Evolutionary conservation across 495 filamentous ascomycete genomes (phyloP).

Genomic region (Lineolata rhizophorae): DNA sequence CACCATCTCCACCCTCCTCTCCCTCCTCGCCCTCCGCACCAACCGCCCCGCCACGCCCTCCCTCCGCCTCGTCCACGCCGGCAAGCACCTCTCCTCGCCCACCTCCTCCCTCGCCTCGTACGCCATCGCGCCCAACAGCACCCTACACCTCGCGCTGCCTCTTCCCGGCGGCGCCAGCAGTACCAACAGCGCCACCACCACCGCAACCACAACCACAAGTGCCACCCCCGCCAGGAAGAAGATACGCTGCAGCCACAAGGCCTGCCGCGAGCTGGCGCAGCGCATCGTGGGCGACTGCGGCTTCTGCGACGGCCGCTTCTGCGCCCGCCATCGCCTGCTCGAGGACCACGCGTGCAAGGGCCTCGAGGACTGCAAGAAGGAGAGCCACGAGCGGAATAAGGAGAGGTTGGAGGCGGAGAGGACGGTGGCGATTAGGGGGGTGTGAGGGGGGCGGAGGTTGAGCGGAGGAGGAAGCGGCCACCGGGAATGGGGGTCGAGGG

Average conservation of each 20-base stretch:
- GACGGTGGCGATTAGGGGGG: slow-evolving; percentile 46
- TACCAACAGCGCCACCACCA: too few species aligned
- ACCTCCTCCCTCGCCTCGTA: slow-evolving; percentile 13
- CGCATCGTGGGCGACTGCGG: slow-evolving; percentile 89
- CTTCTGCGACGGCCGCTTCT: slow-evolving; percentile 86
- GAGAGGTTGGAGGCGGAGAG: slow-evolving; percentile 79
- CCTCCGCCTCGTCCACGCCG: slow-evolving; percentile 24
- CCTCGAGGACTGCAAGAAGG: slow-evolving; percentile 95
- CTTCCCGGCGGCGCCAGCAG: slow-evolving; percentile 15
- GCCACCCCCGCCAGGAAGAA: slow-evolving; percentile 61
- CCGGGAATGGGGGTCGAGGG: too few species aligned
- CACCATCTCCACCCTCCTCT: slow-evolving; percentile 21
- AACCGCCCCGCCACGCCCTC: slow-evolving; percentile 20
- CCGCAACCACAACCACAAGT: not conserved
- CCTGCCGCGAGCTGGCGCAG: slow-evolving; percentile 67
- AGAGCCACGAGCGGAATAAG: slow-evolving; percentile 76
- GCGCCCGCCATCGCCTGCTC: slow-evolving; percentile 76
- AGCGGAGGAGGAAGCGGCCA: too few species aligned
- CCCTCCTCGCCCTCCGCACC: slow-evolving; percentile 24
- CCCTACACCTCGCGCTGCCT: slow-evolving; percentile 20
- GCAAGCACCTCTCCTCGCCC: slow-evolving; percentile 22
- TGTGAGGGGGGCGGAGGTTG: too few species aligned
- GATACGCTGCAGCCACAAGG: too few species aligned
- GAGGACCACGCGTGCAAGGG: slow-evolving; percentile 85
- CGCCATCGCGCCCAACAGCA: slow-evolving; percentile 20